Conservation (phyloP, 225 moss, liverwort and hornwort genomes). For the Neckera pumila region DNA sequence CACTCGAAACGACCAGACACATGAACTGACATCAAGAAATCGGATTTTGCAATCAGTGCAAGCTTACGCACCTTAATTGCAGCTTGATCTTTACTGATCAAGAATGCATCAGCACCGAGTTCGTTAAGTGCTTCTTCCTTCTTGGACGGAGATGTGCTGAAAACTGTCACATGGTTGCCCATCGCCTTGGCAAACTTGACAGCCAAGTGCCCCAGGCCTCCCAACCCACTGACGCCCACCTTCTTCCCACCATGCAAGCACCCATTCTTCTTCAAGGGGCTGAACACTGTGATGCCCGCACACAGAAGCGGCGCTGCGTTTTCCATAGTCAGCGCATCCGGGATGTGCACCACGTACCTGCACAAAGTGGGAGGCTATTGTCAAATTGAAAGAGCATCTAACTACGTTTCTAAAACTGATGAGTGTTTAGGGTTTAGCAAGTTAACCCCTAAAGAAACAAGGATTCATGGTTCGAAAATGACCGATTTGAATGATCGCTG, state of each 20-base stretch:
- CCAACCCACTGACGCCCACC: constrained; percentile 42
- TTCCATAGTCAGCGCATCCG: constrained; percentile 18
- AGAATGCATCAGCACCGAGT: constrained; percentile 45
- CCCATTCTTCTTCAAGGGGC: constrained; percentile 45
- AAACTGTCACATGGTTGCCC: constrained; percentile 54
- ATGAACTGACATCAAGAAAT: background rate
- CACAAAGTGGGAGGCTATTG: background rate
- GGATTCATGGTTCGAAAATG: background rate
- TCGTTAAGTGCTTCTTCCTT: constrained; percentile 40
- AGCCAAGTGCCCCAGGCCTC: constrained; percentile 59
- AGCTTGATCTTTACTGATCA: constrained; percentile 30
- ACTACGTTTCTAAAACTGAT: background rate
- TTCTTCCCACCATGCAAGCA: constrained; percentile 35
- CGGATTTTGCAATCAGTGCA: background rate
- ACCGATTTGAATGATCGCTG: background rate
- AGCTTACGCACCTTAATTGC: constrained; percentile 29
- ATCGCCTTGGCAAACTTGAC: constrained; percentile 60
- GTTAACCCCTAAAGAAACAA: background rate
- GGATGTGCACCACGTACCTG: constrained; percentile 39
- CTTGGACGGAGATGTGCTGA: constrained; percentile 47
- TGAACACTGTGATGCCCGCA: constrained; percentile 57
- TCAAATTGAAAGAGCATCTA: background rate
- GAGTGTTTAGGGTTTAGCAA: background rate
- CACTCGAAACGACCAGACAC: background rate
- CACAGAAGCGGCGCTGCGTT: constrained; percentile 52